Conservation (phyloP, 805 yeast species). For the Metschnikowia santaceciliae region DNA sequence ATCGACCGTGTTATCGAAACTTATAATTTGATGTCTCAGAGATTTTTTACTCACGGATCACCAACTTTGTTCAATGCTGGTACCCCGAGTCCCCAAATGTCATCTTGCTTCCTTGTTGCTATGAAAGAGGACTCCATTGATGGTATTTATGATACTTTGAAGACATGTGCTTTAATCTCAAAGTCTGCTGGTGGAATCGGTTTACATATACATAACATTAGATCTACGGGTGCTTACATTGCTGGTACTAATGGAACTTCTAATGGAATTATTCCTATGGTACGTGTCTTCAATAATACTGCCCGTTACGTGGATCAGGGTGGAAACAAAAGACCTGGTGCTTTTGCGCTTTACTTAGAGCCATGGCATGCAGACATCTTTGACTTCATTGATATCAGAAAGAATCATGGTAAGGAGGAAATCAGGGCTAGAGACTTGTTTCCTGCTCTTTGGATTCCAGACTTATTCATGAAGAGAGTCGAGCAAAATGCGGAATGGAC, state of each 20-base stretch:
- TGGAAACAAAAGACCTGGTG: conserved; percentile 64
- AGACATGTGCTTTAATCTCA: conserved; percentile 58
- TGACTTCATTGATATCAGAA: conserved; percentile 56
- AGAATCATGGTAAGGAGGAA: conserved; percentile 63
- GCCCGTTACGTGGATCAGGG: conserved; percentile 65
- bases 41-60: conserved; percentile 58
- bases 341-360: conserved; percentile 56
- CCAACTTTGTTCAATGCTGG: conserved; percentile 63
- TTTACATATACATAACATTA: conserved; percentile 55
- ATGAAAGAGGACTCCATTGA: conserved; percentile 63
- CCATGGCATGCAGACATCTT: conserved; percentile 64
- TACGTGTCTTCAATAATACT: conserved; percentile 58
- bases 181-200: conserved; percentile 65
- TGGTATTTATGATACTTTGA: conserved; percentile 58
- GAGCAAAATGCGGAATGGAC: conserved; percentile 56
- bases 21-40: conserved; percentile 56
- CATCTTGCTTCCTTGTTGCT: conserved; percentile 60
- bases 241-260: conserved; percentile 64
- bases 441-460: conserved; percentile 63
- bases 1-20: conserved; percentile 51
- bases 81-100: conserved; percentile 57
- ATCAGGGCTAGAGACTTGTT: conserved; percentile 60
- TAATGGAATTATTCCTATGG: conserved; percentile 60
- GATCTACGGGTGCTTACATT: conserved; percentile 57
- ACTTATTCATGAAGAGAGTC: conserved; percentile 58